Conservation (phyloP, 139 green algal genomes). For the Trebouxia sp. region DNA sequence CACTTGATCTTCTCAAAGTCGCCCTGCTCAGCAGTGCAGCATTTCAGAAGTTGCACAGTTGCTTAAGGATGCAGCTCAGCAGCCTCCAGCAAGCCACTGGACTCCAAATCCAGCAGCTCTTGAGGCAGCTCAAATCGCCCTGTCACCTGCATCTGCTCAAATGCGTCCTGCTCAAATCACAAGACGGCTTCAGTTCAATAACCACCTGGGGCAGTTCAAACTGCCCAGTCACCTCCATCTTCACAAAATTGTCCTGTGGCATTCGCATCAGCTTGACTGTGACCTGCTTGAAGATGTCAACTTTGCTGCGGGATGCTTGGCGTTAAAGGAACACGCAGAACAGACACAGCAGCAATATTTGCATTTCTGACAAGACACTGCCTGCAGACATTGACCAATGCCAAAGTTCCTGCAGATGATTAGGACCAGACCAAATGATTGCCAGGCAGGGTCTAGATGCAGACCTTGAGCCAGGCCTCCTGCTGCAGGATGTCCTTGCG, state of each 20-base stretch:
- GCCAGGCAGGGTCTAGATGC: background rate
- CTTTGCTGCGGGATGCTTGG: too few relatives aligned
- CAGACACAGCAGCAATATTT: background rate
- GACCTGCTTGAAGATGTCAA: constrained; percentile 17
- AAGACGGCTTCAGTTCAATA: background rate
- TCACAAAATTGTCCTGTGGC: too few relatives aligned
- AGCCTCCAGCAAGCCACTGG: background rate
- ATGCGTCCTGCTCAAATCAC: background rate
- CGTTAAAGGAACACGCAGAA: background rate
- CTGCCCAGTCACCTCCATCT: too few relatives aligned
- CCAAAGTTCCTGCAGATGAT: background rate
- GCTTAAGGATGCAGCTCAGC: too few relatives aligned
- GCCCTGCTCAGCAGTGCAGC: too few relatives aligned
- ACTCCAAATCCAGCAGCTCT: constrained; percentile 33
- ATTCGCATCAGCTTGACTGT: constrained; percentile 19
- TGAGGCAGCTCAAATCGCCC: constrained; percentile 26
- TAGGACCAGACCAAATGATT: background rate
- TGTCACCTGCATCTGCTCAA: constrained; percentile 30
- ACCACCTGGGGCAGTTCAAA: too few relatives aligned
- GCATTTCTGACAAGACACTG: background rate
- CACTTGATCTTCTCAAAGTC: too few relatives aligned
- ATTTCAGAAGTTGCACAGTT: too few relatives aligned
- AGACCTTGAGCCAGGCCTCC: constrained; percentile 29
- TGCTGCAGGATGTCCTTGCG: constrained; percentile 31
- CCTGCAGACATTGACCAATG: too few relatives aligned